Conservation (phyloP, 148 eudicot species). For the Silene latifolia region DNA sequence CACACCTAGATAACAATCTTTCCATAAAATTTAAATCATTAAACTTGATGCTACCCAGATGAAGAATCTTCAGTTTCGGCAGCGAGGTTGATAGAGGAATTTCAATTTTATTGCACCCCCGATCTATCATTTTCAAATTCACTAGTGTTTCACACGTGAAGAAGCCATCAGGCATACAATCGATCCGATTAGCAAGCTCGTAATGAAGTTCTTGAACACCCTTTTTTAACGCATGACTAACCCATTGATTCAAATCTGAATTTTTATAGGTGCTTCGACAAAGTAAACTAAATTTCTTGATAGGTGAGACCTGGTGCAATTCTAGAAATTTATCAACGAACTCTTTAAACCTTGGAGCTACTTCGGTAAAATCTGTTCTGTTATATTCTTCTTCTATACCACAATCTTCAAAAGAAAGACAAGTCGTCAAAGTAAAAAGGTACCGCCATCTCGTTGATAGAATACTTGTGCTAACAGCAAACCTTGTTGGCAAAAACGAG, state of each 20-base stretch:
- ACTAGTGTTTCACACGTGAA: not conserved
- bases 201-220: not conserved
- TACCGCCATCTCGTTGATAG: constrained; percentile 1
- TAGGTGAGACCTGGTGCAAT: too few relatives aligned
- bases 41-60: not conserved
- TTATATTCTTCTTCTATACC: too few relatives aligned
- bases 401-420: too few relatives aligned
- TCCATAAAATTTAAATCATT: not conserved
- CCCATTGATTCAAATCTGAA: too few relatives aligned
- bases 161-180: not conserved
- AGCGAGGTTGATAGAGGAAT: not conserved
- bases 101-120: too few relatives aligned
- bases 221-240: too few relatives aligned
- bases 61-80: not conserved
- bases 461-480: not conserved
- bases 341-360: not conserved
- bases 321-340: not conserved
- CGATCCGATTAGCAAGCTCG: not conserved
- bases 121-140: not conserved
- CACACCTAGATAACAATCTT: not conserved
- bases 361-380: too few relatives aligned
- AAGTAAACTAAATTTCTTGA: too few relatives aligned
- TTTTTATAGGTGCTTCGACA: too few relatives aligned
- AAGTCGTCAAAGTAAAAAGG: not conserved
- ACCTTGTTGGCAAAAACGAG: not conserved